These are phyloP conservation scores for Camelina sativa DNA, from an alignment of 345 rosid genomes.

Conservation along the genomic window DNA sequence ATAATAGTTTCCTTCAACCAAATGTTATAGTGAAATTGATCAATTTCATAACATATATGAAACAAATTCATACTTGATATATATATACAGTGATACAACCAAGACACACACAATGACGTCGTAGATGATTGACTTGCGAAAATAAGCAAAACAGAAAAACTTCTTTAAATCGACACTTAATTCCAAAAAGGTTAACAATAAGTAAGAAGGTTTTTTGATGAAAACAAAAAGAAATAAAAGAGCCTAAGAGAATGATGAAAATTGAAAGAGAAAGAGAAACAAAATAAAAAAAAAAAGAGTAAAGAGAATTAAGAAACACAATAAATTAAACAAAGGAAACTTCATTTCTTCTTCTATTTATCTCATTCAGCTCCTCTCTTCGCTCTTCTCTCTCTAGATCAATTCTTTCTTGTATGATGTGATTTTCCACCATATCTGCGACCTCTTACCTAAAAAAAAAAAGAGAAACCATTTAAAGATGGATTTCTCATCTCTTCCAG, in stretches of 20 bases:
- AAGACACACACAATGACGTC: constrained; percentile 34
- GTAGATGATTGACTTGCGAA: constrained; percentile 27
- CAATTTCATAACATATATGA: not conserved
- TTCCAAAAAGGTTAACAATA: constrained; percentile 38
- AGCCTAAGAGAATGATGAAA: constrained; percentile 33
- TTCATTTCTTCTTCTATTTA: constrained; percentile 41
- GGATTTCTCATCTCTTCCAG: constrained; percentile 45
- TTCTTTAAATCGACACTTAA: constrained; percentile 35
- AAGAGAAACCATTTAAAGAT: constrained; percentile 18
- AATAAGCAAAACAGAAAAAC: constrained; percentile 16
- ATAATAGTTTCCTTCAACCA: no score
- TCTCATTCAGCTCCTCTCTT: constrained; percentile 31
- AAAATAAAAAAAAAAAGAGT: not conserved
- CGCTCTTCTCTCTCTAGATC: constrained; percentile 18
- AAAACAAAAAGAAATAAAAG: constrained; percentile 40
- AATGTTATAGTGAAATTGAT: not conserved
- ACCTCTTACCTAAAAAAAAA: constrained; percentile 19
- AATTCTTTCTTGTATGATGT: constrained; percentile 36
- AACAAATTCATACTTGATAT: constrained; percentile 1
- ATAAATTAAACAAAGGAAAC: constrained; percentile 36
- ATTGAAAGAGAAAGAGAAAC: constrained; percentile 4
- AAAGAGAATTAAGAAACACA: constrained; percentile 13
- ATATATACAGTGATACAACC: constrained; percentile 7
- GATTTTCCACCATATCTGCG: constrained; percentile 38
- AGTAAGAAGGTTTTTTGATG: constrained; percentile 23